Base-by-base conservation (phyloP, 345 rosid genomes). In the Pistacia vera region DNA sequence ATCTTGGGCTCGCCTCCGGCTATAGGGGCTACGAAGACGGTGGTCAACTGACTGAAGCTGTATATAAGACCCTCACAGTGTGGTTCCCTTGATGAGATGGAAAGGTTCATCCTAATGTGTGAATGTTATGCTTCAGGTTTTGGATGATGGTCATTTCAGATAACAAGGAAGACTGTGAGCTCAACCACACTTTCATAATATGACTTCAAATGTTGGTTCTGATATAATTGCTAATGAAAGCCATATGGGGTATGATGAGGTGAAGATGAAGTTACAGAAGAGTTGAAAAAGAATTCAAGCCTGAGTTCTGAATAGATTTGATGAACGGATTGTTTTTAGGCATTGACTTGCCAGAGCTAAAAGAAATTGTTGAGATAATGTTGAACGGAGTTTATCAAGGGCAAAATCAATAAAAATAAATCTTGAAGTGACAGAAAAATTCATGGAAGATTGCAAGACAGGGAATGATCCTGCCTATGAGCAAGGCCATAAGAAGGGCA, bases 81-180 rank as follows among this genome's bases (percentile, higher is more conserved):
- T 90, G 0, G 82, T 88, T 4, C 84, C 16, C 88, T 91, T 11
- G 96, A 91, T 63, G 96, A 91, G 84, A 88, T 91, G 0, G 92
- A 89, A 91, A 89, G 77, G 92, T 92, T 6, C 93, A 91, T 60
- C 85, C 78, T 0, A 90, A 91, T 57, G 91, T 91, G 44, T 84
- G 82, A 89, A 91, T 84, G 82, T 82, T 71, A 78, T 89, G 90
- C 89, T 89, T 52, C 91, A 88, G 22, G 82, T 88, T 57, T 81
- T 91, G 3, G 96, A 89, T 71, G 88, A 88, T 51, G 89, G 95
- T 11, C 83, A 86, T 63, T 35, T 91, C 93, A 3, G 93, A 91
- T 72, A 83, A 87, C 75, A 86, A n/a, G n/a, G n/a, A n/a, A n/a
- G 63, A 86, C 85, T 2, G 89, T 88, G 0, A 91, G 89, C 66